A percentile compares a stretch with the other conserved stretches of the same genome.
These are phyloP conservation scores for Yamadazyma songkhlaensis DNA, from an alignment of 1,139 yeast genomes.

Conservation along the genomic window DNA sequence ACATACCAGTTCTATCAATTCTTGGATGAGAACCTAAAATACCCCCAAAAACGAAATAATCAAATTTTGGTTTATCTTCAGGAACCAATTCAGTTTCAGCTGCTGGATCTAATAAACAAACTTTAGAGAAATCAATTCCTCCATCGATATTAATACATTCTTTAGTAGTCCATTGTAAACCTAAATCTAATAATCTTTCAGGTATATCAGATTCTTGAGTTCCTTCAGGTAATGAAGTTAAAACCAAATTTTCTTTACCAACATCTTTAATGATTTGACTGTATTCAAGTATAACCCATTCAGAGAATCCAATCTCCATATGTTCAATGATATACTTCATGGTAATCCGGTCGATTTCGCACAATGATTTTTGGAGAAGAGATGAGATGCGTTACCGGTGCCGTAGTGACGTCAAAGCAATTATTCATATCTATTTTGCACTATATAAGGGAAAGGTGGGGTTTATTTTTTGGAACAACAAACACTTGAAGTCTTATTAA, in stretches of 20 bases:
- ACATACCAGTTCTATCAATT: slow-evolving; percentile 88
- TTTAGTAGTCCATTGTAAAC: slow-evolving; percentile 77
- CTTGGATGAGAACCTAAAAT: slow-evolving; percentile 97
- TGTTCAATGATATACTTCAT: slow-evolving; percentile 95
- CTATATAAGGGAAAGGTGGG: no score
- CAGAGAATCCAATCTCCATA: slow-evolving; percentile 96
- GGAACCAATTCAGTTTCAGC: slow-evolving; percentile 76
- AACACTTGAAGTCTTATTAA: slow-evolving; percentile 18
- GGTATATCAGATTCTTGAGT: slow-evolving; percentile 71
- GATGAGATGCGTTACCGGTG: not conserved
- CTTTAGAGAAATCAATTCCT: slow-evolving; percentile 49
- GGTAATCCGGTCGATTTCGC: not conserved
- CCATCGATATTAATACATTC: slow-evolving; percentile 57
- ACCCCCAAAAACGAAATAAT: slow-evolving; percentile 93
- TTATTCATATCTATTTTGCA: no score
- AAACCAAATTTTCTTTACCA: slow-evolving; percentile 68
- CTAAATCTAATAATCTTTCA: slow-evolving; percentile 51
- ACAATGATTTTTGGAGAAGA: not conserved
- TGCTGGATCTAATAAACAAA: slow-evolving; percentile 86
- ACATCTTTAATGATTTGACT: slow-evolving; percentile 78
- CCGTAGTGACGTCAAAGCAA: not conserved
- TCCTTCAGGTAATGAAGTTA: slow-evolving; percentile 71
- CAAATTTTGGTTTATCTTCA: slow-evolving; percentile 60
- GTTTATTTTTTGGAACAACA: slow-evolving; percentile 8
- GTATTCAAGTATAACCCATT: slow-evolving; percentile 92